Evolutionary conservation across 1,139 yeast genomes (phyloP).

Genomic region (Taphrina betulina): DNA sequence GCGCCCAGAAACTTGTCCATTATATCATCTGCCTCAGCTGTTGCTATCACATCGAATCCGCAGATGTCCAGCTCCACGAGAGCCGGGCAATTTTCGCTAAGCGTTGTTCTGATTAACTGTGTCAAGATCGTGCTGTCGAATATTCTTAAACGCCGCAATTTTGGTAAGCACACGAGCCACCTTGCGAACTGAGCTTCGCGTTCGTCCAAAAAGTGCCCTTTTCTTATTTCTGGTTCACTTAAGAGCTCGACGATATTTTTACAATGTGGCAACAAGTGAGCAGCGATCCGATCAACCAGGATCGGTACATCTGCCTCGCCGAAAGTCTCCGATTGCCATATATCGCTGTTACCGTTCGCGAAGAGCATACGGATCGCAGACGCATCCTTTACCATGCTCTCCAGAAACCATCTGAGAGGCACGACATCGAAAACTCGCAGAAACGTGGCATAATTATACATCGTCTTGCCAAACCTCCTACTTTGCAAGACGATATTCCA

Average conservation of each 20-base stretch:
- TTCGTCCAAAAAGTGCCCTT: background rate
- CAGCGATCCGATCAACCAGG: background rate
- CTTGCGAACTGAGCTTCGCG: background rate
- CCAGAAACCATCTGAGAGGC: background rate
- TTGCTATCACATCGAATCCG: too few relatives aligned
- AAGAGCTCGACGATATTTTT: background rate
- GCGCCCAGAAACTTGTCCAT: background rate
- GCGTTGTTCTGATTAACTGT: background rate
- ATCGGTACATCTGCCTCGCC: background rate
- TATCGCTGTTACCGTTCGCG: background rate
- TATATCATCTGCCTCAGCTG: too few relatives aligned
- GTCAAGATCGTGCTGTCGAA: background rate
- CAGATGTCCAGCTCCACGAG: background rate
- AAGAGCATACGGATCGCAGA: background rate
- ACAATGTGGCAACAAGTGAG: background rate
- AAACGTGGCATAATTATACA: background rate
- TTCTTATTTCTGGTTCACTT: background rate
- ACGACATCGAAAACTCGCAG: background rate
- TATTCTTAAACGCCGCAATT: background rate
- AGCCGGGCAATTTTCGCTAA: background rate
- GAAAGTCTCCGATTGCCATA: background rate
- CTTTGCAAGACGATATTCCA: too few relatives aligned
- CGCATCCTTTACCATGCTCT: background rate
- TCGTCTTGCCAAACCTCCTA: too few relatives aligned
- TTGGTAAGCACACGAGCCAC: background rate